Percentiles rank a stretch among this genome's conserved stretches.
Evolutionary conservation across 768 basidiomycete species (phyloP).

Genomic region (Coprinopsis marcescibilis): DNA sequence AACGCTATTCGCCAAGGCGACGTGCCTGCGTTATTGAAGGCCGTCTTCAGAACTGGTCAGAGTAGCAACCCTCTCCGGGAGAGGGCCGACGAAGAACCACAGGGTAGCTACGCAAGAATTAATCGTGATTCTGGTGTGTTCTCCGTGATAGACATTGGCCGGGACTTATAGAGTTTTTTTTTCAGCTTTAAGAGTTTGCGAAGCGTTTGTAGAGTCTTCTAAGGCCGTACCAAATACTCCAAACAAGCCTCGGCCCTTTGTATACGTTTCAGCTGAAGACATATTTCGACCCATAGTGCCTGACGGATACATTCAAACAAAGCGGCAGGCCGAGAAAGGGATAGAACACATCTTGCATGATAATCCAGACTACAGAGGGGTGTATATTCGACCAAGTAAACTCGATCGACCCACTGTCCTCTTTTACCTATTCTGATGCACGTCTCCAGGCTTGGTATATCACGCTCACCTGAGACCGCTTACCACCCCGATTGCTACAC

Average conservation of each 20-base stretch:
- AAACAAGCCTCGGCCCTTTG: slow-evolving; percentile 58
- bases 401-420: slow-evolving; percentile 10
- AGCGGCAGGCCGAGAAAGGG: slow-evolving; percentile 78
- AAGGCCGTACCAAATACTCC: slow-evolving; percentile 21
- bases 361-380: slow-evolving; percentile 49
- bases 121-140: slow-evolving; percentile 87
- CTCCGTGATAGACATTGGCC: not conserved
- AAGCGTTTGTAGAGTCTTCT: slow-evolving; percentile 57
- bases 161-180: not conserved
- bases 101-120: slow-evolving; percentile 65
- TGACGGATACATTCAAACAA: slow-evolving; percentile 85
- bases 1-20: slow-evolving; percentile 55
- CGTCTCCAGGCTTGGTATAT: slow-evolving; percentile 78
- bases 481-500: slow-evolving; percentile 75
- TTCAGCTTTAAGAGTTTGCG: slow-evolving; percentile 68
- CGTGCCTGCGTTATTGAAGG: slow-evolving; percentile 43
- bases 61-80: slow-evolving; percentile 55
- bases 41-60: slow-evolving; percentile 30
- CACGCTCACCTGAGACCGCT: slow-evolving; percentile 92
- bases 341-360: slow-evolving; percentile 51
- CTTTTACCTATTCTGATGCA: slow-evolving; percentile 2
- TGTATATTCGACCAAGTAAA: slow-evolving; percentile 89
- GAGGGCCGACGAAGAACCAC: slow-evolving; percentile 19
- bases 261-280: slow-evolving; percentile 95
- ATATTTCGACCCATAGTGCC: slow-evolving; percentile 85